Evolutionary conservation across 768 basidiomycete species (phyloP).

Genomic region (Erythrobasidium yunnanense): DNA sequence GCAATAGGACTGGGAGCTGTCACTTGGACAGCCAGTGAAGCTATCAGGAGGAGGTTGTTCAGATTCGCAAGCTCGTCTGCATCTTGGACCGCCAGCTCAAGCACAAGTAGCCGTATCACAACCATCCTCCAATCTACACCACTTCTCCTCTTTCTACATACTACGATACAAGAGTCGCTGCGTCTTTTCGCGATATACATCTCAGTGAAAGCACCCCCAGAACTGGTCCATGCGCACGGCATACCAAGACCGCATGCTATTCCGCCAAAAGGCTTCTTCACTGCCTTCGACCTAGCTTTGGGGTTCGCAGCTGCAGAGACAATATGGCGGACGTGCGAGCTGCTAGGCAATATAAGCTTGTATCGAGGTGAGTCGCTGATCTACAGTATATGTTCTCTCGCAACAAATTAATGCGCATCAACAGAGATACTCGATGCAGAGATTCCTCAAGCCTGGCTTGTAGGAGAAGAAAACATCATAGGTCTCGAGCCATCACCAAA

Average conservation of each 20-base stretch:
- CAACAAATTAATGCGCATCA: neutral
- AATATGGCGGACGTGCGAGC: constrained; percentile 25
- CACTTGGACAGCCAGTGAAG: constrained; percentile 33
- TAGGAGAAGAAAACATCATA: constrained; percentile 22
- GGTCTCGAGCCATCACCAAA: neutral
- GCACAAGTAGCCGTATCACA: no score
- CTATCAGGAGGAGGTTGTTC: constrained; percentile 29
- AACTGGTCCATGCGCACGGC: neutral
- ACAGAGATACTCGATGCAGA: neutral
- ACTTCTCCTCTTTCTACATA: constrained; percentile 30
- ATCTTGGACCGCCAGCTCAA: no score
- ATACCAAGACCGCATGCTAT: constrained; percentile 14
- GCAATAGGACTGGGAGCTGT: constrained; percentile 29
- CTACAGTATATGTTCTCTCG: neutral
- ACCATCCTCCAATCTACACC: neutral
- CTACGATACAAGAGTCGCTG: constrained; percentile 32
- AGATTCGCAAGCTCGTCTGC: constrained; percentile 13
- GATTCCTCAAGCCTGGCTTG: neutral
- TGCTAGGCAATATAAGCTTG: constrained; percentile 5
- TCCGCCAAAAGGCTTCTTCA: constrained; percentile 35
- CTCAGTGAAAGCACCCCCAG: neutral
- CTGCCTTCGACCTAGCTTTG: constrained; percentile 33
- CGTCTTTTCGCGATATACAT: constrained; percentile 32
- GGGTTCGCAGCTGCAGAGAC: constrained; percentile 34
- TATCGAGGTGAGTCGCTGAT: constrained; percentile 9